Evolutionary conservation across 2,329 filamentous ascomycete genomes (phyloP).

Genomic region (Incumbomyces delicatus): DNA sequence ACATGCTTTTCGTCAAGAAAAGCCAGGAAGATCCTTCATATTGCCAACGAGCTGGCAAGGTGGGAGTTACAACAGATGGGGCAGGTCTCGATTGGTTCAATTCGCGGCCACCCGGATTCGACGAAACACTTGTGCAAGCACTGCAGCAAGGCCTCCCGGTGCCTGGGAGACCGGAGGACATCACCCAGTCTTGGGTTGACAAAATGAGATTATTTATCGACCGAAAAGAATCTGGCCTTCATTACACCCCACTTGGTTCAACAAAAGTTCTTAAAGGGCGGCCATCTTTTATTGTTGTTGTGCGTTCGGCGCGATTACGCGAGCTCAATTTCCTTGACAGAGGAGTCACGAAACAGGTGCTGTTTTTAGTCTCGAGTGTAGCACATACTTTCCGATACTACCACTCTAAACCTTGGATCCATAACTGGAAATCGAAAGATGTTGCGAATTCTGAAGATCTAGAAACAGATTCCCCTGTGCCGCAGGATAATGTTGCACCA

Average conservation of each 20-base stretch:
- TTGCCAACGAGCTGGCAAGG: not conserved
- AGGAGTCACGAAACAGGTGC: conserved; percentile 7
- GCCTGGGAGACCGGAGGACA: conserved; percentile 12
- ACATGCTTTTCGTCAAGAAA: conserved; percentile 14
- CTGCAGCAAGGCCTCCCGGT: conserved; percentile 15
- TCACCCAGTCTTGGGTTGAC: conserved; percentile 17
- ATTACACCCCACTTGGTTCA: conserved; percentile 26
- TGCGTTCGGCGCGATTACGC: conserved; percentile 12
- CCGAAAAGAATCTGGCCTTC: conserved; percentile 27
- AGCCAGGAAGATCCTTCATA: conserved; percentile 4
- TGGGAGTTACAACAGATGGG: conserved; percentile 15
- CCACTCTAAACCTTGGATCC: conserved; percentile 7
- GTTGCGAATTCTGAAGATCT: too few relatives aligned
- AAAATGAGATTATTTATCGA: conserved; percentile 14
- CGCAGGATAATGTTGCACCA: too few relatives aligned
- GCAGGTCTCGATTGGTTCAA: conserved; percentile 12
- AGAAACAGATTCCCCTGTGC: too few relatives aligned
- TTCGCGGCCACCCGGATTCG: conserved; percentile 16
- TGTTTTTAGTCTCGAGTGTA: conserved; percentile 16
- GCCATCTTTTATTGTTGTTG: conserved; percentile 11
- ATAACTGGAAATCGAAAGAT: too few relatives aligned
- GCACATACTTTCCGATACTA: conserved; percentile 15
- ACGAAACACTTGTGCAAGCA: conserved; percentile 15
- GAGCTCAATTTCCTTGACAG: conserved; percentile 21
- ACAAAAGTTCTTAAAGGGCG: not conserved